A percentile compares a stretch with the other conserved stretches of the same genome.
Conservation (phyloP, 345 rosid genomes). For the Salix caprea region DNA sequence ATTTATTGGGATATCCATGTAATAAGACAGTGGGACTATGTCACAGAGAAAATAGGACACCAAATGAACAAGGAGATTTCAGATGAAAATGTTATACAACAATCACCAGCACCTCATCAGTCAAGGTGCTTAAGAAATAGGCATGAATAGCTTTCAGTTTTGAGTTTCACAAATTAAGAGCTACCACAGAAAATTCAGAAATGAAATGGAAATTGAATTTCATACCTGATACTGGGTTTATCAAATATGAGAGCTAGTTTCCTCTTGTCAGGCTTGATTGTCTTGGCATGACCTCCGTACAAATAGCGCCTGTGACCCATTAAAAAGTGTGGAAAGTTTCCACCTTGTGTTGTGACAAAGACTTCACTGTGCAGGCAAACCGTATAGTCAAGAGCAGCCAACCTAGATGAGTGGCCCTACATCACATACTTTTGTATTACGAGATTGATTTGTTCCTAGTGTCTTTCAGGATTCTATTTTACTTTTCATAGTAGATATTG, state of each 20-base stretch:
- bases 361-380: slow-evolving; percentile 94
- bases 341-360: slow-evolving; percentile 97
- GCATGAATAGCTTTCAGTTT: not conserved
- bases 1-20: too few relatives aligned
- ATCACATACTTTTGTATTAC: slow-evolving; percentile 27
- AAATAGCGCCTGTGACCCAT: slow-evolving; percentile 90
- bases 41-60: too few relatives aligned
- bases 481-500: not conserved
- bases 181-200: not conserved
- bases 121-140: too few relatives aligned
- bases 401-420: slow-evolving; percentile 84
- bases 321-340: slow-evolving; percentile 95
- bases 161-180: not conserved
- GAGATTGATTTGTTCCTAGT: not conserved
- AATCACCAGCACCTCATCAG: not conserved
- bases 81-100: not conserved
- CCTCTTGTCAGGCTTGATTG: slow-evolving; percentile 86
- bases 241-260: slow-evolving; percentile 84
- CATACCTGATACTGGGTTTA: slow-evolving; percentile 66
- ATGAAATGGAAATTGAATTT: slow-evolving; percentile 4
- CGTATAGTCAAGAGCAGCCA: slow-evolving; percentile 92
- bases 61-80: not conserved
- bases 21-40: too few relatives aligned
- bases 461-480: not conserved
- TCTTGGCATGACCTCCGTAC: slow-evolving; percentile 85